Conservation (phyloP, 164 flowering plant genomes). For the Macadamia tetraphylla region DNA sequence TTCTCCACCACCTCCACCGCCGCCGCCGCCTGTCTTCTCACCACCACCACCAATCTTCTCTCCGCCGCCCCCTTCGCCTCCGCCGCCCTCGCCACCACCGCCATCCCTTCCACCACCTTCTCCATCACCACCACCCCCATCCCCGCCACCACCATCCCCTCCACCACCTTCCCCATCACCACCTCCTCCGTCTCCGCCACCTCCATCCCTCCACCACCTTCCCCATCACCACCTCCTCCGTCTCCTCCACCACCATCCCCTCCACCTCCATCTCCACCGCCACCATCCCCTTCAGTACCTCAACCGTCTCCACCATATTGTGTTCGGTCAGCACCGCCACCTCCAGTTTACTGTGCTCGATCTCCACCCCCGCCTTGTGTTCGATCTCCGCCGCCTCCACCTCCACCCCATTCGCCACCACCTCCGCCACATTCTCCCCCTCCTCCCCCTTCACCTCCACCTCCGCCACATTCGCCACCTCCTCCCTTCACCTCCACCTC, state of each 20-base stretch:
- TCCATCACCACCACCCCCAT: constrained; percentile 22
- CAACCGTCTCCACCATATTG: constrained; percentile 23
- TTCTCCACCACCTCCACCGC: constrained; percentile 33
- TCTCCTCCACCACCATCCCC: constrained; percentile 7
- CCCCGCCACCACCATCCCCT: constrained; percentile 33
- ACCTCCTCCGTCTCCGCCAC: constrained; percentile 29
- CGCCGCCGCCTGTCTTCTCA: constrained; percentile 27
- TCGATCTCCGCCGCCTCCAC: constrained; percentile 15
- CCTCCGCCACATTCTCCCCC: constrained; percentile 21
- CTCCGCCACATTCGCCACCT: constrained; percentile 26
- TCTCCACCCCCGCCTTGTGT: too few relatives aligned
- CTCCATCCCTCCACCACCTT: constrained; percentile 3
- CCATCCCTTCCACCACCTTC: constrained; percentile 12
- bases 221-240: background rate
- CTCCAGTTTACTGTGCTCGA: background rate
- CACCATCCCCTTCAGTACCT: constrained; percentile 35
- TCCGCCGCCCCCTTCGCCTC: constrained; percentile 27
- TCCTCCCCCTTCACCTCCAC: constrained; percentile 9
- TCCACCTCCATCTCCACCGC: constrained; percentile 31
- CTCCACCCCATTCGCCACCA: constrained; percentile 29
- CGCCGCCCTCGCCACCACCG: constrained; percentile 42
- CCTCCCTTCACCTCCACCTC: constrained; percentile 32
- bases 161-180: constrained; percentile 39
- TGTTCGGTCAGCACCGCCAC: background rate
- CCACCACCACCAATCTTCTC: constrained; percentile 36